Percentiles rank a stretch among this genome's conserved stretches.
Conservation (phyloP, 371 early-diverging fungal species). For the Entomophthora muscae region DNA sequence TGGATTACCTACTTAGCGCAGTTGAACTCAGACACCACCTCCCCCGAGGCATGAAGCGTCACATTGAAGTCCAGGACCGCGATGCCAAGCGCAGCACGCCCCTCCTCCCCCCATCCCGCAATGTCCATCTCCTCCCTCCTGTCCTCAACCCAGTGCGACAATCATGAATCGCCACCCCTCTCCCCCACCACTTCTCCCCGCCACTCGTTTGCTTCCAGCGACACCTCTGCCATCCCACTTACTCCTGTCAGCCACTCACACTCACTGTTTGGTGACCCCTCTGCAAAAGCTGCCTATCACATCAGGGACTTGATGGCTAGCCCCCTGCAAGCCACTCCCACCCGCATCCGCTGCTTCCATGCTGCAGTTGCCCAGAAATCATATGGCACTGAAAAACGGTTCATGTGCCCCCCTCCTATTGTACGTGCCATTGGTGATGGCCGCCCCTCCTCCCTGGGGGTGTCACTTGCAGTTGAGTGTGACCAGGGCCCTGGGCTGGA, state of each 20-base stretch:
- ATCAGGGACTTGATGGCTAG: background rate
- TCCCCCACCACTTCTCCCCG: background rate
- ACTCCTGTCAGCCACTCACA: background rate
- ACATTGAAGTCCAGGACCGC: background rate
- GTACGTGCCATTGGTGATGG: background rate
- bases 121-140: background rate
- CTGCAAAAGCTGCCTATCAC: background rate
- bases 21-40: background rate
- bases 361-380: conserved; percentile 65
- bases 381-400: conserved; percentile 74
- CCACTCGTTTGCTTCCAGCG: background rate
- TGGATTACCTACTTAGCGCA: background rate
- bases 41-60: background rate
- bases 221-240: background rate
- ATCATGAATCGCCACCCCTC: background rate
- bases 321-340: background rate
- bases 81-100: background rate
- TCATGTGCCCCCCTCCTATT: conserved; percentile 64
- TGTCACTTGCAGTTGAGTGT: conserved; percentile 39
- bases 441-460: conserved; percentile 22
- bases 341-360: background rate
- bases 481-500: conserved; percentile 28
- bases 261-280: background rate
- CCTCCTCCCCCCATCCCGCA: background rate
- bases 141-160: background rate